Evolutionary conservation across 805 yeast genomes (phyloP), one percentile per base, ranked within the genome.

Genomic region (Metschnikowia continentalis): DNA sequence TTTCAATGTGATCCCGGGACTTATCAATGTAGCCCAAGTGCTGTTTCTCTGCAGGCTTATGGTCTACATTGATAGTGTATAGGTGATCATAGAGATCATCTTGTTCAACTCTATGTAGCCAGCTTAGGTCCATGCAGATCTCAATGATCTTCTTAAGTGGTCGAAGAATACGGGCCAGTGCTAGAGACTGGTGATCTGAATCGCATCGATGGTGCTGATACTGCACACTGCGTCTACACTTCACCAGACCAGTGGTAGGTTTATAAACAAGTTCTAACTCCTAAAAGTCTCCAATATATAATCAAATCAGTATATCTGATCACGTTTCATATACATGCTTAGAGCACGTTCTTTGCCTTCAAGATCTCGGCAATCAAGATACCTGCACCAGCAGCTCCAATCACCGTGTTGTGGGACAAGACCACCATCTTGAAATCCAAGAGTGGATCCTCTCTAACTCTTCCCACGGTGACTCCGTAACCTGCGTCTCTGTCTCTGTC

Each of bases 321-420:
- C 19, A 11, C 8, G 17, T 8, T 11, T 14, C 32, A 3, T 3
- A 5, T 14, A n/a, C 30, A 6, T 7, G 33, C 19, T 50, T 79
- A 90, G 56, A 92, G 78, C 58, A 89, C 70, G 54, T 81, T 78
- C 74, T 86, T 90, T 53, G 91, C 91, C 53, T 80, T 71, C 61
- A 94, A 78, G 49, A 90, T 77, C 76, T 94, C 99, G 48, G 96
- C 99, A 67, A 94, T 94, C 70, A 94, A 82, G 54, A 94, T 79
- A 70, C 99, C 99, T 7, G 97, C 87, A 68, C 99, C 99, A 23
- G 99, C 99, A 64, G 99, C 99, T 65, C 99, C 99, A 59, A 94
- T 89, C 62, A 94, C 81, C 49, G 99, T 94, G 79, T 94, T 94
- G 72, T 94, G 99, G 26, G 97, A 91, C 58, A 94, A 76, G n/a